phyloP scores from a whole-genome alignment of 176 grass and related monocot species.

The Areca catechu region DNA sequence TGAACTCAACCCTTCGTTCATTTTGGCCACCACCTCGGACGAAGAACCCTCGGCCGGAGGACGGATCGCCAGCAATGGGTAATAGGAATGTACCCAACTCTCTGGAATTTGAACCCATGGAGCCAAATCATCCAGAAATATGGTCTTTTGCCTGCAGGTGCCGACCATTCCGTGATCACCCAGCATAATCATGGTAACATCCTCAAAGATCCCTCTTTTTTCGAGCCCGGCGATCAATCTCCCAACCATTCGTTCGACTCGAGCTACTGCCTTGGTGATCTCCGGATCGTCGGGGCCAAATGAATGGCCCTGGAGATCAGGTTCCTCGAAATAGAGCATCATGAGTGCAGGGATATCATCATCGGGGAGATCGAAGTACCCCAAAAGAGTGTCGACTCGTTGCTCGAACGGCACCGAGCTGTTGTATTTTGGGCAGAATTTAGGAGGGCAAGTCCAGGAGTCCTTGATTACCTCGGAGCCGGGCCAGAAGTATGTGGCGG shows the following conservation, averaged over 20 bases:
- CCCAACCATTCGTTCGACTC: conserved; percentile 57
- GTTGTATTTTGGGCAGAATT: conserved; percentile 63
- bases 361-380: conserved; percentile 63
- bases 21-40: background rate
- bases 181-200: background rate
- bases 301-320: conserved; percentile 87
- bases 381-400: conserved; percentile 52
- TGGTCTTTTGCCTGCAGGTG: background rate
- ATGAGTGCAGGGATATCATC: conserved; percentile 58
- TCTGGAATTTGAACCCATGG: background rate
- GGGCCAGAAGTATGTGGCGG: conserved; percentile 80
- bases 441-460: conserved; percentile 54
- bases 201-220: conserved; percentile 2
- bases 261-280: conserved; percentile 42
- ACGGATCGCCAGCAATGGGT: background rate
- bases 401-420: conserved; percentile 72
- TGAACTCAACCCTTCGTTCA: background rate
- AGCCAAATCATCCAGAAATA: background rate
- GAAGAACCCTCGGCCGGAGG: background rate
- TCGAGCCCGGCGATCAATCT: conserved; percentile 70
- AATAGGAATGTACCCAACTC: conserved; percentile 50
- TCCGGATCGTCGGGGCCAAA: conserved; percentile 74
- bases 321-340: conserved; percentile 87
- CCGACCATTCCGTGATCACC: background rate
- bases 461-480: conserved; percentile 75